A percentile compares a stretch with the other conserved stretches of the same genome.
phyloP scores from a whole-genome alignment of 805 yeast genomes.

The Metschnikowia colocasiae region DNA sequence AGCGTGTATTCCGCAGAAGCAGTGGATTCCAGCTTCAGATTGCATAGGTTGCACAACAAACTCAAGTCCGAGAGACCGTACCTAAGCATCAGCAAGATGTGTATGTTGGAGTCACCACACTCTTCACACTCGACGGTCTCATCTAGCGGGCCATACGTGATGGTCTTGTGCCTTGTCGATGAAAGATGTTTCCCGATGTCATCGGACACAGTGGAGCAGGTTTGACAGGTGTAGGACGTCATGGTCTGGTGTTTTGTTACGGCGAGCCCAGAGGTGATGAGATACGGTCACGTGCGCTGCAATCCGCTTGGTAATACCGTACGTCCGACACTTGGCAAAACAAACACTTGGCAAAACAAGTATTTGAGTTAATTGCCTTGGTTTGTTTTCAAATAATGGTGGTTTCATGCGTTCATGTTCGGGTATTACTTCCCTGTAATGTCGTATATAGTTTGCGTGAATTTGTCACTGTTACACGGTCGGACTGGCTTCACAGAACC shows the following conservation, averaged over 20 bases:
- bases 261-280: not conserved
- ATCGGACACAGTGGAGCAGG: conserved; percentile 37
- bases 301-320: no score
- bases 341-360: no score
- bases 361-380: no score
- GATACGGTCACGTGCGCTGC: not conserved
- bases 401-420: no score
- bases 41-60: conserved; percentile 46
- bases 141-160: conserved; percentile 25
- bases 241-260: not conserved
- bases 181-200: conserved; percentile 52
- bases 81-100: conserved; percentile 47
- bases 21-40: conserved; percentile 27
- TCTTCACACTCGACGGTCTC: conserved; percentile 54
- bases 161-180: conserved; percentile 48
- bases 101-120: conserved; percentile 52
- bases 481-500: no score
- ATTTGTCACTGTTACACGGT: no score
- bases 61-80: conserved; percentile 56
- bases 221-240: conserved; percentile 38
- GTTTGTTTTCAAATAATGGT: no score
- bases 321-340: no score
- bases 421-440: no score
- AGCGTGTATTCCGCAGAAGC: conserved; percentile 50
- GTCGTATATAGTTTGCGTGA: no score